Conservation (phyloP, 805 yeast genomes). For the Sugiyamaella smithiae region DNA sequence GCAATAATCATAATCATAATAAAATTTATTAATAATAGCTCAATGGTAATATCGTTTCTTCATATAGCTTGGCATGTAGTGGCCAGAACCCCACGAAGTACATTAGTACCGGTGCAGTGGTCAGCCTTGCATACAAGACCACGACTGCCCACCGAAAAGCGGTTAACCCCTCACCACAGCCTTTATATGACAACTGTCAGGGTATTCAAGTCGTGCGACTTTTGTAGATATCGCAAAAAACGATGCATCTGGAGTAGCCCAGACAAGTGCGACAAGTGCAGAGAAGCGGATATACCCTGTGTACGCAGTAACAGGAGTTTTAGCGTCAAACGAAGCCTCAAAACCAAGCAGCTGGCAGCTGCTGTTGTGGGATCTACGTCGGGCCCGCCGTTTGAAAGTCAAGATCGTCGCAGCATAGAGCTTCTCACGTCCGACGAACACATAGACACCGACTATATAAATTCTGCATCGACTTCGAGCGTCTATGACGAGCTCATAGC, state of each 20-base stretch:
- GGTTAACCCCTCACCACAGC: too few relatives aligned
- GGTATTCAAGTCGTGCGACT: slow-evolving; percentile 17
- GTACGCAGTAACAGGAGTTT: slow-evolving; percentile 6
- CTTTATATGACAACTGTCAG: neutral
- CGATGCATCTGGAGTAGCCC: slow-evolving; percentile 9
- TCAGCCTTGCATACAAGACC: too few relatives aligned
- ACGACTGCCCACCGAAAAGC: too few relatives aligned
- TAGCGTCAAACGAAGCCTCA: slow-evolving; percentile 12
- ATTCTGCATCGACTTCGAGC: neutral
- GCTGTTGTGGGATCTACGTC: slow-evolving; percentile 1
- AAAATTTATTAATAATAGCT: neutral
- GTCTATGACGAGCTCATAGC: slow-evolving; percentile 1
- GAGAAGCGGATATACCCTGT: slow-evolving; percentile 11
- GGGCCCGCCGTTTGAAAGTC: neutral
- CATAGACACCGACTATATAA: neutral
- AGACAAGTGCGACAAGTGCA: slow-evolving; percentile 13
- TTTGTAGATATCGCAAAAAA: slow-evolving; percentile 18
- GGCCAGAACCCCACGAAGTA: too few relatives aligned
- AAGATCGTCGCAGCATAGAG: neutral
- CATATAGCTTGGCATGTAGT: too few relatives aligned
- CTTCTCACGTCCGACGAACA: neutral
- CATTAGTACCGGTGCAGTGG: too few relatives aligned
- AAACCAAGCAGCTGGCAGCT: slow-evolving; percentile 10
- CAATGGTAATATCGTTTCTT: too few relatives aligned
- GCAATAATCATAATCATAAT: too few relatives aligned